These are phyloP conservation scores for Nemania bipapillata DNA, from an alignment of 2,329 filamentous ascomycete genomes.

Conservation along the genomic window DNA sequence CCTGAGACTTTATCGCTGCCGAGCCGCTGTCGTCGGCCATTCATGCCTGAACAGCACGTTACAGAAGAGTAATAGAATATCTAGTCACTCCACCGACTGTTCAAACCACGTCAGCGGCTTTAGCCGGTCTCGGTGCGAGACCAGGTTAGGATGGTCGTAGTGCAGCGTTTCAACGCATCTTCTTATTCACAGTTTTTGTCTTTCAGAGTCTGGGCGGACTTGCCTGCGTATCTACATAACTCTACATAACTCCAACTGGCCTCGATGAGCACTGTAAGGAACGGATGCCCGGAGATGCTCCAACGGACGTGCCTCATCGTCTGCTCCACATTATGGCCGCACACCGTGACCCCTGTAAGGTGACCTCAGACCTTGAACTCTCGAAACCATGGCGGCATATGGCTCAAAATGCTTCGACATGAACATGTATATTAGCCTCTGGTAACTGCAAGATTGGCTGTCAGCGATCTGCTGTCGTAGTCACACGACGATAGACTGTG, in stretches of 20 bases:
- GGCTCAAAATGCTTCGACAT: not conserved
- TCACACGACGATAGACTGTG: slow-evolving; percentile 10
- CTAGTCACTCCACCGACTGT: slow-evolving; percentile 17
- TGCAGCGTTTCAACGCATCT: slow-evolving; percentile 38
- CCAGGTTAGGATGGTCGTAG: slow-evolving; percentile 38
- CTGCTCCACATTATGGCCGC: slow-evolving; percentile 18
- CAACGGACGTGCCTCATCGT: slow-evolving; percentile 19
- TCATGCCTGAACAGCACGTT: slow-evolving; percentile 19
- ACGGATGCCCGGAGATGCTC: slow-evolving; percentile 22
- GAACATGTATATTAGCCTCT: slow-evolving; percentile 8
- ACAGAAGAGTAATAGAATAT: slow-evolving; percentile 11
- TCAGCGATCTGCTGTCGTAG: slow-evolving; percentile 26
- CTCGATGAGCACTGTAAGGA: slow-evolving; percentile 18
- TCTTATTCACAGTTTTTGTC: slow-evolving; percentile 14
- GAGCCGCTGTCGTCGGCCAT: slow-evolving; percentile 6
- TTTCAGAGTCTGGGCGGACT: slow-evolving; percentile 20
- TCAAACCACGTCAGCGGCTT: slow-evolving; percentile 38
- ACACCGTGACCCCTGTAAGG: slow-evolving; percentile 19
- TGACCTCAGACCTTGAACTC: not conserved
- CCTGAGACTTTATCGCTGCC: slow-evolving; percentile 3
- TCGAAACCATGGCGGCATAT: not conserved
- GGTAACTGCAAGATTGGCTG: slow-evolving; percentile 27
- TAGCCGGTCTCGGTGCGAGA: slow-evolving; percentile 37
- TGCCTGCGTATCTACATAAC: slow-evolving; percentile 17
- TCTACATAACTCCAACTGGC: slow-evolving; percentile 16